phyloP scores from a whole-genome alignment of 768 basidiomycete species.

The Naganishia antarctica region DNA sequence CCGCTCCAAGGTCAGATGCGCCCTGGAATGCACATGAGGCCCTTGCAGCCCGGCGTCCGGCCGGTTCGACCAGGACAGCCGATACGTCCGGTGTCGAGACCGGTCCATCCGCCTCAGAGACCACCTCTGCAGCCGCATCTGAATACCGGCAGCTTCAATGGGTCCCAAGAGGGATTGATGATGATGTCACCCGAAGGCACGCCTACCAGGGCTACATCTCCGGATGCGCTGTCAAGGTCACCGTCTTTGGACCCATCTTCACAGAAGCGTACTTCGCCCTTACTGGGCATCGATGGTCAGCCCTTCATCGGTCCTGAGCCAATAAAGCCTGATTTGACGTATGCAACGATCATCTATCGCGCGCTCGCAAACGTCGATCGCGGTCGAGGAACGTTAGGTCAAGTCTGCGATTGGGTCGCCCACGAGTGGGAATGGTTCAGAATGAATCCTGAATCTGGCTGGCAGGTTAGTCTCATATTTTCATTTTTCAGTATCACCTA shows the following conservation, averaged over 20 bases:
- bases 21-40: constrained; percentile 8
- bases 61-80: constrained; percentile 3
- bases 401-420: constrained; percentile 88
- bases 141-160: constrained; percentile 1
- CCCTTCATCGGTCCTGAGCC: constrained; percentile 54
- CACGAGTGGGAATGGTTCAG: constrained; percentile 85
- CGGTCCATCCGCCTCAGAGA: not conserved
- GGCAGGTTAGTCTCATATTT: constrained; percentile 64
- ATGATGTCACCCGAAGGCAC: constrained; percentile 12
- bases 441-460: constrained; percentile 72
- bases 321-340: constrained; percentile 82
- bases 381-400: constrained; percentile 69
- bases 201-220: not conserved
- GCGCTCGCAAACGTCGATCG: constrained; percentile 62
- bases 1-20: constrained; percentile 16
- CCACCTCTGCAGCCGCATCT: constrained; percentile 15
- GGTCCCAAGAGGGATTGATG: not conserved
- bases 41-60: constrained; percentile 8
- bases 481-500: not conserved
- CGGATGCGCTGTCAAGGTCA: constrained; percentile 10
- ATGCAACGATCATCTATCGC: constrained; percentile 84
- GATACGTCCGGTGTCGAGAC: not conserved
- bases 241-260: constrained; percentile 8
- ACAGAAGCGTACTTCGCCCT: constrained; percentile 27
- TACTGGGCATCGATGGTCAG: constrained; percentile 45